Conservation (phyloP, 768 basidiomycete species). For the Phanerodontia chrysosporium region DNA sequence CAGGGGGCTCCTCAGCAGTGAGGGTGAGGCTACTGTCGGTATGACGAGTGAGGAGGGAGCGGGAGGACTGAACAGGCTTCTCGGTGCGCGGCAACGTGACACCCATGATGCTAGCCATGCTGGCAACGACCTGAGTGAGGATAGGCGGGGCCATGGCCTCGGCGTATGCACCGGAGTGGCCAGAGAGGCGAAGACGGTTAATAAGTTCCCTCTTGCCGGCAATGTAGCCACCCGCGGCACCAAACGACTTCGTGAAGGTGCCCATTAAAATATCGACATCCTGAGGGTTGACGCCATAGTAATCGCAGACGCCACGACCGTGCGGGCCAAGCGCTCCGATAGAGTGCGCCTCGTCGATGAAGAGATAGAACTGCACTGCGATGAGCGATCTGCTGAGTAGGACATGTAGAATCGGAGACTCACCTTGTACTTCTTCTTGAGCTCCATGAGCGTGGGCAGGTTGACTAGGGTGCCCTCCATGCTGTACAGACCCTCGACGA, state of each 20-base stretch:
- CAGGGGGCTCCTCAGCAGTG: constrained; percentile 36
- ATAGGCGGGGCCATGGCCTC: constrained; percentile 91
- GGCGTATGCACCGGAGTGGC: constrained; percentile 80
- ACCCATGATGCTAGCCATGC: constrained; percentile 98
- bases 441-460: constrained; percentile 73
- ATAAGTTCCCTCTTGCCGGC: constrained; percentile 79
- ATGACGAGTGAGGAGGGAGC: constrained; percentile 29
- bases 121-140: constrained; percentile 83
- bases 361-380: constrained; percentile 79
- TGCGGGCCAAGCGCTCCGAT: constrained; percentile 93
- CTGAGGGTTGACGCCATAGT: constrained; percentile 80
- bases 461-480: constrained; percentile 98
- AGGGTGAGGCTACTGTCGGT: constrained; percentile 22
- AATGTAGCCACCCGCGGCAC: constrained; percentile 93
- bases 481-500: constrained; percentile 94
- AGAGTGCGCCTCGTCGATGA: constrained; percentile 96
- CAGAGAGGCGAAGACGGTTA: constrained; percentile 74
- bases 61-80: constrained; percentile 28
- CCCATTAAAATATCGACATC: constrained; percentile 95
- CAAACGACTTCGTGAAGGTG: constrained; percentile 95
- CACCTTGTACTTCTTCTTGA: constrained; percentile 96
- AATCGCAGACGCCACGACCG: constrained; percentile 93
- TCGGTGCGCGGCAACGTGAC: constrained; percentile 36
- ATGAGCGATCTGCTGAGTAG: not conserved
- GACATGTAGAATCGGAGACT: not conserved